These are phyloP conservation scores for Oryza glaberrima DNA, from an alignment of 176 grass and related monocot genomes.

Conservation along the genomic window DNA sequence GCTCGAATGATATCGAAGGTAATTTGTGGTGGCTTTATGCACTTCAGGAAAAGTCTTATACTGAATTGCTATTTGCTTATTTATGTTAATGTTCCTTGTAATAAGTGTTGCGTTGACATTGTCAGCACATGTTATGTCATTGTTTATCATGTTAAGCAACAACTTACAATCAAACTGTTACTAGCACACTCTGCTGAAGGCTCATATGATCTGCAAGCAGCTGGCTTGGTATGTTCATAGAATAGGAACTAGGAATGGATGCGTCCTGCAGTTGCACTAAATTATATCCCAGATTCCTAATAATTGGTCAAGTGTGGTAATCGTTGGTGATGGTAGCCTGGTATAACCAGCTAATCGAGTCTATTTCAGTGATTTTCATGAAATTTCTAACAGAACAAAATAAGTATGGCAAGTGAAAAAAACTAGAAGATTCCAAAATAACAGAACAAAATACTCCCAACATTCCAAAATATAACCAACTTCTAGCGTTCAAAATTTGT, in stretches of 20 bases:
- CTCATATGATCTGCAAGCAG: slow-evolving; percentile 14
- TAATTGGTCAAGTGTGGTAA: slow-evolving; percentile 1
- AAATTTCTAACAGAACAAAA: neutral
- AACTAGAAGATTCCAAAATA: neutral
- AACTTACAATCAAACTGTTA: slow-evolving; percentile 19
- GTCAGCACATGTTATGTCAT: slow-evolving; percentile 25
- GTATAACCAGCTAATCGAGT: slow-evolving; percentile 1
- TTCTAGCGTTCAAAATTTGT: no score
- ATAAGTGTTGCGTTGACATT: neutral
- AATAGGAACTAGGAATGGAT: slow-evolving; percentile 11
- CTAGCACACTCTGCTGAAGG: slow-evolving; percentile 25
- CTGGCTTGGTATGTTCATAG: neutral
- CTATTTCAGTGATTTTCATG: slow-evolving; percentile 30
- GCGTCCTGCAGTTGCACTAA: neutral
- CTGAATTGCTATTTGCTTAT: neutral
- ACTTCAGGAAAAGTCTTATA: slow-evolving; percentile 18
- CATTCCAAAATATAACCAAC: no score
- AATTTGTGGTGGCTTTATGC: slow-evolving; percentile 48
- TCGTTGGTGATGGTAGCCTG: slow-evolving; percentile 36
- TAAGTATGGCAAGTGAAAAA: neutral
- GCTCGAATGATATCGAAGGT: slow-evolving; percentile 67
- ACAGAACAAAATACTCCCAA: no score
- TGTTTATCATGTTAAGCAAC: neutral
- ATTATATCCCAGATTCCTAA: slow-evolving; percentile 9
- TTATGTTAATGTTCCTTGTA: slow-evolving; percentile 26